Evolutionary conservation across 2,329 filamentous ascomycete genomes (phyloP), one percentile per base, ranked within the genome.

Genomic region (Aspergillus pseudoterreus): DNA sequence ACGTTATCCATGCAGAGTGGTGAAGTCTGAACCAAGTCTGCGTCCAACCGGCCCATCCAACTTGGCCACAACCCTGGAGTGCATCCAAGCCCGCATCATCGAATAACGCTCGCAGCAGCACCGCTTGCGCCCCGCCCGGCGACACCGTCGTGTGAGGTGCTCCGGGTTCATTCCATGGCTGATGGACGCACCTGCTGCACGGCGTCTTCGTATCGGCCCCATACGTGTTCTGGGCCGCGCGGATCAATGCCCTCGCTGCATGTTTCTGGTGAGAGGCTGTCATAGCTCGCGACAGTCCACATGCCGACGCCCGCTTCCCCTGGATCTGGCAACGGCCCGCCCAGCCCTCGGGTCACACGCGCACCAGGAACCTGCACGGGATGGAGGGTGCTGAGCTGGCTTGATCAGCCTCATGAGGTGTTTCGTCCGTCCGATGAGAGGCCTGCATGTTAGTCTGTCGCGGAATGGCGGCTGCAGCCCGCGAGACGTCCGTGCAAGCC

Each of bases 291-390:
- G 47, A 43, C 19, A 19, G 19, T 30, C 41, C 41, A 30, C 46
- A 42, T 27, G 39, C 39, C 1, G 30, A 15, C 22, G 11, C 15
- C 43, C 42, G 17, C 44, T 43, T 33, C 17, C 46, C 27, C 21
- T 42, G 47, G 22, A 56, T 51, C 51, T 49, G 53, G 55, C 55
- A 53, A 44, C 60, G 59, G 59, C 53, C 60, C 60, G 61, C 53
- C 63, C 57, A 51, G 53, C 59, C 59, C 61, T 52, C 36, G 55
- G 63, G 61, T 69, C 66, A 69, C 65, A 69, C 65, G 66, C 64
- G 66, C 62, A 66, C 53, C 32, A 41, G 15, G 33, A 56, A 47
- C 43, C 56, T 56, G 39, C 56, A 54, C 60, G 53, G 49, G 60
- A 57, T 53, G 55, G 46, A 47, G 53, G 17, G 41, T 52, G 62